Conservation (phyloP, 2,329 filamentous ascomycete genomes). For the Thermoascus crustaceus region DNA sequence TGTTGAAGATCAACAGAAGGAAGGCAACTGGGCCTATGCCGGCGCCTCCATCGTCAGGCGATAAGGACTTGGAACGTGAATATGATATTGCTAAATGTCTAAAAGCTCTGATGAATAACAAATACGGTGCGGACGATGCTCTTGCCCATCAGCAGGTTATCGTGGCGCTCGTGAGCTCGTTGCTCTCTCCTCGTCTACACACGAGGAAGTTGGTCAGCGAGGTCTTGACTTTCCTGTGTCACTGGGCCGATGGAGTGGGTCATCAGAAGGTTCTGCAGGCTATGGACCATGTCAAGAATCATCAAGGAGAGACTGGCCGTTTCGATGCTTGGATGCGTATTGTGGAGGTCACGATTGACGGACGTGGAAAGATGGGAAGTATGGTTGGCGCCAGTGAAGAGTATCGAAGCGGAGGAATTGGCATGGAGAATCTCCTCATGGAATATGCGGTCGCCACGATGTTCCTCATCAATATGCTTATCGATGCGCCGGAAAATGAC, state of each 20-base stretch:
- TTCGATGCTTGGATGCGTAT: slow-evolving; percentile 99
- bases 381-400: slow-evolving; percentile 95
- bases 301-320: slow-evolving; percentile 83
- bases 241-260: slow-evolving; percentile 82
- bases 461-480: slow-evolving; percentile 91
- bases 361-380: slow-evolving; percentile 97
- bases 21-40: slow-evolving; percentile 65
- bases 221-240: slow-evolving; percentile 89
- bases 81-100: slow-evolving; percentile 98
- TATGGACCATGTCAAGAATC: slow-evolving; percentile 80
- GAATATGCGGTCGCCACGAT: slow-evolving; percentile 95
- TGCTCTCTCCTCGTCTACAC: slow-evolving; percentile 81
- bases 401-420: slow-evolving; percentile 88
- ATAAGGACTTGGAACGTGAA: slow-evolving; percentile 80
- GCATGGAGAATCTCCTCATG: slow-evolving; percentile 98
- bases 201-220: slow-evolving; percentile 94
- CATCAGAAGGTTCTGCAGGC: slow-evolving; percentile 91
- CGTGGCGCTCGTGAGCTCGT: slow-evolving; percentile 73
- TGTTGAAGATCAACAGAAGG: slow-evolving; percentile 87
- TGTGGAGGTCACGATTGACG: slow-evolving; percentile 93
- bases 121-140: slow-evolving; percentile 95
- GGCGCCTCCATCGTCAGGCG: slow-evolving; percentile 50
- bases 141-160: slow-evolving; percentile 83
- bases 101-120: slow-evolving; percentile 98
- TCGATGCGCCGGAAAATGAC: slow-evolving; percentile 83